Conservation (phyloP, 179 eudicot species). For the Gypsophila paniculata region DNA sequence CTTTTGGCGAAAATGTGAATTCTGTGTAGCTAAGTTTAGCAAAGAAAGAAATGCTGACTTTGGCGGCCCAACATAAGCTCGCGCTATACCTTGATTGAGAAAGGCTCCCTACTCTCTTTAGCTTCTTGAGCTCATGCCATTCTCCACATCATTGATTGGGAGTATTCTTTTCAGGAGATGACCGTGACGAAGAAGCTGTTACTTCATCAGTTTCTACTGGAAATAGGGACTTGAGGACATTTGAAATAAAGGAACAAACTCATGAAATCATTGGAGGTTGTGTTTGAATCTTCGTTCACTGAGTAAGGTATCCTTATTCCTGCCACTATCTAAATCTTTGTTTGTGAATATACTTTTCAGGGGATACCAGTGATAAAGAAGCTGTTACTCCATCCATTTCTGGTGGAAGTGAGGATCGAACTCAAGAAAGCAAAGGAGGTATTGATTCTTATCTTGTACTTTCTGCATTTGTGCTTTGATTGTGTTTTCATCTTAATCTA, state of each 20-base stretch:
- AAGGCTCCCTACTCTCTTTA: slow-evolving; percentile 5
- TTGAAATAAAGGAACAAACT: neutral
- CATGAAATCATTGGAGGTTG: slow-evolving; percentile 11
- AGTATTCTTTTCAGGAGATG: slow-evolving; percentile 13
- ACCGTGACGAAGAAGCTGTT: slow-evolving; percentile 10
- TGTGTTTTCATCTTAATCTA: slow-evolving; percentile 2
- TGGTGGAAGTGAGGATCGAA: slow-evolving; percentile 14
- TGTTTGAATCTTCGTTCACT: neutral
- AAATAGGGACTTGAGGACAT: neutral
- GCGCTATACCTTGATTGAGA: neutral
- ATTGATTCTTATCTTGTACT: neutral
- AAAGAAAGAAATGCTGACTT: neutral
- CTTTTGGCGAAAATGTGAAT: neutral
- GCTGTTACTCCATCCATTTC: slow-evolving; percentile 7
- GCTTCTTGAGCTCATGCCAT: slow-evolving; percentile 1
- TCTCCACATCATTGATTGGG: neutral
- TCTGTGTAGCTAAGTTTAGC: neutral
- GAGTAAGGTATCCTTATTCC: neutral
- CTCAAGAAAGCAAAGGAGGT: slow-evolving; percentile 10
- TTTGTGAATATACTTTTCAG: slow-evolving; percentile 12
- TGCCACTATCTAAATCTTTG: neutral
- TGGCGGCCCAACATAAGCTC: too few relatives aligned
- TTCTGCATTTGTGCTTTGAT: neutral
- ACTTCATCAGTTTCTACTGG: slow-evolving; percentile 15
- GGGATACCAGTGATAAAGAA: neutral